These are phyloP conservation scores for Sphaerobolus stellatus DNA, from an alignment of 1,284 basidiomycete species.

Conservation along the genomic window DNA sequence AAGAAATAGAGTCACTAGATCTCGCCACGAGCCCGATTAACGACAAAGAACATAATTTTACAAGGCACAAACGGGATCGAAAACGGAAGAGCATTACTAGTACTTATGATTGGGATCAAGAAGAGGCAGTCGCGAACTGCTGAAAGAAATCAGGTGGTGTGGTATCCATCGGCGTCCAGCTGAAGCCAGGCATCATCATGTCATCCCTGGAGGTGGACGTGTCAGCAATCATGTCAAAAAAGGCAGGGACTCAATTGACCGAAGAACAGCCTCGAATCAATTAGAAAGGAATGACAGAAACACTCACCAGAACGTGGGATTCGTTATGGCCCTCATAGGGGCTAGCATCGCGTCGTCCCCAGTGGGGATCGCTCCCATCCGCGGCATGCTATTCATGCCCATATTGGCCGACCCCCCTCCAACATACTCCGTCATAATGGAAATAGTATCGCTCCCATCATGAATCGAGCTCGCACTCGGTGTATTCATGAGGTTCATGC, in stretches of 20 bases:
- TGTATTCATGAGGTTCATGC: not conserved
- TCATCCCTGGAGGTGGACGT: slow-evolving; percentile 1
- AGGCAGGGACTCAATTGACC: too few species aligned
- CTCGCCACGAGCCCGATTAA: too few species aligned
- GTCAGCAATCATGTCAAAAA: not conserved
- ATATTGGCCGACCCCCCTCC: not conserved
- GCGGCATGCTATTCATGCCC: not conserved
- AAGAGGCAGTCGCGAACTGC: not conserved
- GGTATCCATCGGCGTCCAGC: slow-evolving; percentile 6
- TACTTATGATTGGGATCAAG: too few species aligned
- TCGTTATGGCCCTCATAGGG: slow-evolving; percentile 7
- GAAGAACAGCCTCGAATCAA: too few species aligned
- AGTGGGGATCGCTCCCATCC: not conserved
- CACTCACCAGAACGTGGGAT: slow-evolving; percentile 10
- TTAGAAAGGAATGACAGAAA: not conserved
- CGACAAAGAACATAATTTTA: too few species aligned
- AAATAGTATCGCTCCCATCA: not conserved
- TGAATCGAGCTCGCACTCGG: not conserved
- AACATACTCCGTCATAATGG: not conserved
- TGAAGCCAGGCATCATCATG: slow-evolving; percentile 13
- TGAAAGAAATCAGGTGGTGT: not conserved
- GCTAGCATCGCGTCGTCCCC: slow-evolving; percentile 8
- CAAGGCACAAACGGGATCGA: too few species aligned
- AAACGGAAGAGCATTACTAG: too few species aligned
- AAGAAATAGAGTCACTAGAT: too few species aligned